These are phyloP conservation scores for Phytophthora pini DNA, from an alignment of 352 stramenopile species.

Conservation along the genomic window DNA sequence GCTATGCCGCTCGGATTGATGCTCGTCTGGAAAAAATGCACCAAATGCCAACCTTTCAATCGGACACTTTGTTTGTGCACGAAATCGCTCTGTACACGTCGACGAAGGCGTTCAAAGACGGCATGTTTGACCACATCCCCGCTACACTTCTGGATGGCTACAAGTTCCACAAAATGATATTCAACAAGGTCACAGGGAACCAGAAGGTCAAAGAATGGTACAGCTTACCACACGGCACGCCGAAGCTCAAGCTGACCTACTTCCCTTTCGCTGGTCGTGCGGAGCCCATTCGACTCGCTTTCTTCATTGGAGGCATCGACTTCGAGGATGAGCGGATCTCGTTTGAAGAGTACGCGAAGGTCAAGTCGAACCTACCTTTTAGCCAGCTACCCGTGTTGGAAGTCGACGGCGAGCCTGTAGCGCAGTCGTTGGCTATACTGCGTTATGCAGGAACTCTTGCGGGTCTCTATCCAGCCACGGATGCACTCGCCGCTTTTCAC, in stretches of 20 bases:
- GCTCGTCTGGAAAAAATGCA: conserved; percentile 40
- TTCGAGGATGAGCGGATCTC: conserved; percentile 58
- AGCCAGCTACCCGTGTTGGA: conserved; percentile 56
- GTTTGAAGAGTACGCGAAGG: conserved; percentile 35
- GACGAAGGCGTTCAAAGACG: conserved; percentile 31
- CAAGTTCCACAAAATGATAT: conserved; percentile 30
- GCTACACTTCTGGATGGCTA: conserved; percentile 38
- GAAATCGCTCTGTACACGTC: conserved; percentile 43
- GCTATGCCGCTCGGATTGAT: conserved; percentile 38
- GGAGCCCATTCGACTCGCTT: conserved; percentile 55
- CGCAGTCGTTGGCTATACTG: conserved; percentile 58
- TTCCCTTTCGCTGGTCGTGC: conserved; percentile 46
- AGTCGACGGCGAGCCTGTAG: conserved; percentile 48
- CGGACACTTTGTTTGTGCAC: conserved; percentile 37
- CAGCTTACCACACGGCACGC: conserved; percentile 18
- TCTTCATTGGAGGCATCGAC: conserved; percentile 52
- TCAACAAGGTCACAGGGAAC: conserved; percentile 38
- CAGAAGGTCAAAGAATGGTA: conserved; percentile 45
- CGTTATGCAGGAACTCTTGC: conserved; percentile 62
- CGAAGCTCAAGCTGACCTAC: conserved; percentile 61
- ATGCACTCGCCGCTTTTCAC: conserved; percentile 32
- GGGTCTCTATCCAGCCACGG: conserved; percentile 46
- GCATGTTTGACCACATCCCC: conserved; percentile 50
- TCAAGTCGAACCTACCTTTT: conserved; percentile 50
- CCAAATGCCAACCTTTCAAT: conserved; percentile 43